Evolutionary conservation across 441 rosid genomes (phyloP), one percentile per base, ranked within the genome.

Genomic region (Pelargonium myrrhifolium): DNA sequence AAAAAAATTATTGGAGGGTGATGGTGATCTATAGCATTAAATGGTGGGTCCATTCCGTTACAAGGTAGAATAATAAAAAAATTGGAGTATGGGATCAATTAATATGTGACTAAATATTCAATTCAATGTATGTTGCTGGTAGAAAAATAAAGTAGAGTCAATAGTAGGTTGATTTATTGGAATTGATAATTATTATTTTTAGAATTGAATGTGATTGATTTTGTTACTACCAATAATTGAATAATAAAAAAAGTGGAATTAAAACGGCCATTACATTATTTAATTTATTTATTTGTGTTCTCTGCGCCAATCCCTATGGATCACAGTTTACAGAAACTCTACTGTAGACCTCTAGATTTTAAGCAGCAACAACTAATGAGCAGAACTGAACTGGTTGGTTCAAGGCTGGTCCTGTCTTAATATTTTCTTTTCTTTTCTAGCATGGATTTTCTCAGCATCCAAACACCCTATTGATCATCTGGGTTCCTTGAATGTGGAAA

Each of bases 241-340:
- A 45, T 45, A 45, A 11, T 9, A 45, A 9, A 45, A 45, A 11
- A 45, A 2, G 26, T 24, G 2, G 1, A 24, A 24, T 24, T 1
- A 24, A 24, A 24, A 24, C 26, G 26, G 26, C 26, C 26, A 24
- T 2, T 24, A 24, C 1, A 24, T 24, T 24, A 24, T 24, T 24
- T 24, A 24, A 24, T 24, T 24, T 24, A 24, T 24, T 24, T 24
- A 24, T 3, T 45, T 45, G 51, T 45, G 51, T 10, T 45, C 51
- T 45, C 51, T 45, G 51, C 51, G 51, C 51, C 51, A 45, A 45
- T 45, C 51, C 51, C 51, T 45, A 45, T 45, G 51, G n/a, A 45
- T 45, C 51, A 24, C 26, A 24, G 26, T 24, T 1, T 24, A 24
- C 26, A 24, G 26, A 24, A 24, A n/a, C 26, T 24, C 26, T 24